Conservation (phyloP, 139 green algal genomes). For the Chlorella sp. region DNA sequence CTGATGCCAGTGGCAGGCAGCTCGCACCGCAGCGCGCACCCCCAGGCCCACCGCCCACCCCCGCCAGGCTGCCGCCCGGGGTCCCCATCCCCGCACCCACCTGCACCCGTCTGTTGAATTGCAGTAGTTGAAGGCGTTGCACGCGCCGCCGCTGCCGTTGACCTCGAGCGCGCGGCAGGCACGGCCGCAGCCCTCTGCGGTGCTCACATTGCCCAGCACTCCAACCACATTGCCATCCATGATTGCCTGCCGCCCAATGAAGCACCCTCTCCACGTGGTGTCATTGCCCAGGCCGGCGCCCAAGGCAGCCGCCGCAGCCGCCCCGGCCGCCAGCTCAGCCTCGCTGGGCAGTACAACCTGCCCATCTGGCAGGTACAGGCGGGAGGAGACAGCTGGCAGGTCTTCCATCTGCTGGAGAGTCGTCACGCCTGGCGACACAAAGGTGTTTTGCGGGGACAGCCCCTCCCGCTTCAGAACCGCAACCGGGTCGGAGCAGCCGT, state of each 20-base stretch:
- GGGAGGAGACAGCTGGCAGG: not conserved
- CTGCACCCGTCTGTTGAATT: not conserved
- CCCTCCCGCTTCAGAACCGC: not conserved
- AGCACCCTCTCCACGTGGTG: constrained; percentile 8
- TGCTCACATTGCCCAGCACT: not conserved
- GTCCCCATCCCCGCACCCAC: not conserved
- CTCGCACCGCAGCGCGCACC: not conserved
- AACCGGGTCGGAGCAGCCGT: constrained; percentile 4
- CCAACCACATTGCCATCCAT: not conserved
- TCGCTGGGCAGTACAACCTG: constrained; percentile 1
- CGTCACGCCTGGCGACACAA: not conserved
- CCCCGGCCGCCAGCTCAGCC: not conserved
- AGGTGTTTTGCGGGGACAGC: not conserved
- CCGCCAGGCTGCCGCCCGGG: not conserved
- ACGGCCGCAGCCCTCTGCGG: not conserved
- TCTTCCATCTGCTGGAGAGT: not conserved
- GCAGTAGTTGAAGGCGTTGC: constrained; percentile 4
- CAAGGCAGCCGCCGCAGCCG: not conserved
- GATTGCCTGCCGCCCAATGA: not conserved
- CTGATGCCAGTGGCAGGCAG: not conserved
- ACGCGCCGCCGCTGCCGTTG: not conserved
- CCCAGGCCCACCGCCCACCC: no score
- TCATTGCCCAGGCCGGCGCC: not conserved
- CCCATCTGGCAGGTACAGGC: not conserved
- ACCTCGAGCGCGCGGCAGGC: not conserved